Percentiles rank a stretch among this genome's conserved stretches.
Conservation (phyloP, 345 rosid species). For the Pseudoturritis turrita region DNA sequence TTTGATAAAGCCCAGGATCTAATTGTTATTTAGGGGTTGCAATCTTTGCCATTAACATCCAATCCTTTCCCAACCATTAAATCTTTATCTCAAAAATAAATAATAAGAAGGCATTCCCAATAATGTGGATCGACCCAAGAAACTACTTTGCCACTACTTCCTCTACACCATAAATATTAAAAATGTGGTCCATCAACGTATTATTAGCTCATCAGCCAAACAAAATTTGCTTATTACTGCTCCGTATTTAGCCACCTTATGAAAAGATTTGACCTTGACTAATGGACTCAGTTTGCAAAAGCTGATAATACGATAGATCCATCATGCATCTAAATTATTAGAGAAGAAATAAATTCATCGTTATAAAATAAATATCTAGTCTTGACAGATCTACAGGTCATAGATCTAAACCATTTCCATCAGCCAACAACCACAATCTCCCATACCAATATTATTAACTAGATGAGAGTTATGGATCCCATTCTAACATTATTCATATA, state of each 20-base stretch:
- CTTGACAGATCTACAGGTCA: slow-evolving; percentile 12
- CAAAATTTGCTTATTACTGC: neutral
- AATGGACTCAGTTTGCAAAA: neutral
- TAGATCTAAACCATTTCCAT: slow-evolving; percentile 8
- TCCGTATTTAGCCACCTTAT: neutral
- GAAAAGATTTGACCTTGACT: neutral
- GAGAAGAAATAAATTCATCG: neutral
- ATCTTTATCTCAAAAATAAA: slow-evolving; percentile 17
- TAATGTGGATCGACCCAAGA: slow-evolving; percentile 16
- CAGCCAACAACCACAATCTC: slow-evolving; percentile 21
- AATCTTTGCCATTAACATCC: neutral
- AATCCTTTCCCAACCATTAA: slow-evolving; percentile 12
- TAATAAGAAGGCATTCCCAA: neutral
- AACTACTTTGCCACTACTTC: slow-evolving; percentile 6
- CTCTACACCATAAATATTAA: neutral
- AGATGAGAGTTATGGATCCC: neutral
- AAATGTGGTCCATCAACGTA: slow-evolving; percentile 24
- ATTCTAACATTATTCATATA: neutral
- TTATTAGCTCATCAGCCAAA: slow-evolving; percentile 15
- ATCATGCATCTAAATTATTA: neutral
- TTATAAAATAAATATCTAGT: neutral
- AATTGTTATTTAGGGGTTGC: neutral
- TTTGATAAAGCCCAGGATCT: neutral
- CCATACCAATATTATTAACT: neutral
- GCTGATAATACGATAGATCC: neutral